Conservation (phyloP, 345 rosid species). For the Cardamine chenopodiifolia region DNA sequence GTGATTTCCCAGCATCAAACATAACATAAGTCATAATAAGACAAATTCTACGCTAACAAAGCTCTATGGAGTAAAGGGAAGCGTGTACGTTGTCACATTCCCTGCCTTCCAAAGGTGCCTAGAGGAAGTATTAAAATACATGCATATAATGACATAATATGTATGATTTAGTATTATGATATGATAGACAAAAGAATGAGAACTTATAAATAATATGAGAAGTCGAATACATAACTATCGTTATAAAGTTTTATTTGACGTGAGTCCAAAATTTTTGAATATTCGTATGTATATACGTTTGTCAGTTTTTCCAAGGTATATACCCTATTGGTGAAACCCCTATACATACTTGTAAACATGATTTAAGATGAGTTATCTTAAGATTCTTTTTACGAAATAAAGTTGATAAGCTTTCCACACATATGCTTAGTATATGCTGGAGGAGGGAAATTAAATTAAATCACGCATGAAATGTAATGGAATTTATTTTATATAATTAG, state of each 20-base stretch:
- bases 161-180: not conserved
- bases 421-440: not conserved
- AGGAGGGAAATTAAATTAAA: not conserved
- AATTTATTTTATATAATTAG: not conserved
- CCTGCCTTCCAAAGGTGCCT: no score
- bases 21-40: conserved; percentile 1
- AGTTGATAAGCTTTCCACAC: no score
- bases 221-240: not conserved
- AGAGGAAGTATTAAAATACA: no score
- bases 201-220: not conserved
- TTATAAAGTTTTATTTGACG: not conserved
- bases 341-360: not conserved
- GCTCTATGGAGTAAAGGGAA: no score
- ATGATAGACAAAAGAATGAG: not conserved
- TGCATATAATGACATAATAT: not conserved
- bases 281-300: not conserved
- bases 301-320: not conserved
- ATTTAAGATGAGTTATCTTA: not conserved
- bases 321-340: not conserved
- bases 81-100: no score
- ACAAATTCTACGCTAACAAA: not conserved
- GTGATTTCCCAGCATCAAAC: conserved; percentile 12
- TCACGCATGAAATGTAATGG: not conserved
- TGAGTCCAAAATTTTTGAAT: not conserved
- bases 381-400: not conserved